Evolutionary conservation across 2,329 filamentous ascomycete genomes (phyloP).

Genomic region (Phoma sp.): DNA sequence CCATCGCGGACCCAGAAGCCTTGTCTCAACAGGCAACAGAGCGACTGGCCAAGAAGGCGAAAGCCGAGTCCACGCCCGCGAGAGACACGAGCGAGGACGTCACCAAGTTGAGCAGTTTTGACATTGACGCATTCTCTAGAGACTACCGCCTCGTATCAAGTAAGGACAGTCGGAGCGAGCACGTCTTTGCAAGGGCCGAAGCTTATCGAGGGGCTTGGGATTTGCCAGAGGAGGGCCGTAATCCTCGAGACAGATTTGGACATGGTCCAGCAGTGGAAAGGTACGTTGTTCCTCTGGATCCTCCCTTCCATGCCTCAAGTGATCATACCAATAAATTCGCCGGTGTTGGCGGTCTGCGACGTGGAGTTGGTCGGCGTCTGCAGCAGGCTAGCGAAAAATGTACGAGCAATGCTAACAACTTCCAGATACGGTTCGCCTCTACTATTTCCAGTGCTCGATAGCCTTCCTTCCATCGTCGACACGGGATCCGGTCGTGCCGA

Average conservation of each 20-base stretch:
- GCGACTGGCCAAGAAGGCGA: conserved; percentile 29
- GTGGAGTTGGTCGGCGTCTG: conserved; percentile 5
- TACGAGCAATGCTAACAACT: conserved; percentile 21
- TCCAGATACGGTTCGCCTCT: conserved; percentile 60
- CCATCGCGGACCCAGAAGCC: conserved; percentile 54
- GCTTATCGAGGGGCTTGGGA: conserved; percentile 50
- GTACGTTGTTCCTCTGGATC: conserved; percentile 30
- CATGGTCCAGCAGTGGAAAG: conserved; percentile 45
- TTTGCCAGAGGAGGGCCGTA: conserved; percentile 29
- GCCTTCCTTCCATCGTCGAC: conserved; percentile 78
- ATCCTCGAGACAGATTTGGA: conserved; percentile 45
- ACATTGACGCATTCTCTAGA: conserved; percentile 43
- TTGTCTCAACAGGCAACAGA: conserved; percentile 33
- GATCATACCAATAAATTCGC: background rate
- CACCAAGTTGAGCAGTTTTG: conserved; percentile 33
- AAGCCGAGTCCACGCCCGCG: conserved; percentile 33
- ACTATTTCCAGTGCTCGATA: conserved; percentile 78
- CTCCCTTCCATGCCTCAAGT: background rate
- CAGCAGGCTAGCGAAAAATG: conserved; percentile 10
- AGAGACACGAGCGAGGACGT: conserved; percentile 25
- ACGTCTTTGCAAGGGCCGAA: conserved; percentile 51
- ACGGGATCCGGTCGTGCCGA: conserved; percentile 47
- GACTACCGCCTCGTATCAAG: conserved; percentile 32
- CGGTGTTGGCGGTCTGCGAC: conserved; percentile 3
- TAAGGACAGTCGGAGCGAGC: conserved; percentile 33